Evolutionary conservation across 208 protist genomes (phyloP).

Genomic region (Trichomonas vaginalis): DNA sequence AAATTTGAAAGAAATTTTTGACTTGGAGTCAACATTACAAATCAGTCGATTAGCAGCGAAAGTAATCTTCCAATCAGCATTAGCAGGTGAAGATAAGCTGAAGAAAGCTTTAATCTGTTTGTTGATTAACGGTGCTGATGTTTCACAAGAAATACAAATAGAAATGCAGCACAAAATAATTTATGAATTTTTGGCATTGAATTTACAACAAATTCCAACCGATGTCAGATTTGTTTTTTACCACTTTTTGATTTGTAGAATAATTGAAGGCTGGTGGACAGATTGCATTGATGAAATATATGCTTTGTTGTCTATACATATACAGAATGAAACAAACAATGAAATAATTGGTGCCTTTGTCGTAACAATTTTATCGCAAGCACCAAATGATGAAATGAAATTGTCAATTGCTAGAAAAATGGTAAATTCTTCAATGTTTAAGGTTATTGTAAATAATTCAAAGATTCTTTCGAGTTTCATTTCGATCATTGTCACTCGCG

Average conservation of each 20-base stretch:
- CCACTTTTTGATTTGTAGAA: neutral
- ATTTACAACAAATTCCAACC: neutral
- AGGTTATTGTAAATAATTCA: neutral
- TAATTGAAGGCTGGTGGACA: neutral
- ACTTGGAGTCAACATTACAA: neutral
- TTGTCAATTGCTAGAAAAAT: neutral
- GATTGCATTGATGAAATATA: neutral
- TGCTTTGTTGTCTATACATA: neutral
- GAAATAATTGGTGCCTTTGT: neutral
- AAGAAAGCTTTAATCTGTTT: neutral
- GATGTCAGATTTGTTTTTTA: neutral
- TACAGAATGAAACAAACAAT: neutral
- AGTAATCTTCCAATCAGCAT: neutral
- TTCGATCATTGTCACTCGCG: neutral
- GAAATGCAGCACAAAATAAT: neutral
- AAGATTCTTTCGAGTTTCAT: neutral
- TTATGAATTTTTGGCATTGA: neutral
- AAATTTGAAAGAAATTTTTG: neutral
- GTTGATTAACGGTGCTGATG: neutral
- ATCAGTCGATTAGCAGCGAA: neutral
- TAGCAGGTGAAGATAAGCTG: neutral
- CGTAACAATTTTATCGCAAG: neutral
- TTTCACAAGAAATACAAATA: neutral
- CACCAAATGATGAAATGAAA: neutral
- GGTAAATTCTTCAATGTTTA: neutral